Percentiles rank a stretch among this genome's conserved stretches.
These are phyloP conservation scores for Diaporthe citrichinensis DNA, from an alignment of 2,329 filamentous ascomycete species.

Conservation along the genomic window DNA sequence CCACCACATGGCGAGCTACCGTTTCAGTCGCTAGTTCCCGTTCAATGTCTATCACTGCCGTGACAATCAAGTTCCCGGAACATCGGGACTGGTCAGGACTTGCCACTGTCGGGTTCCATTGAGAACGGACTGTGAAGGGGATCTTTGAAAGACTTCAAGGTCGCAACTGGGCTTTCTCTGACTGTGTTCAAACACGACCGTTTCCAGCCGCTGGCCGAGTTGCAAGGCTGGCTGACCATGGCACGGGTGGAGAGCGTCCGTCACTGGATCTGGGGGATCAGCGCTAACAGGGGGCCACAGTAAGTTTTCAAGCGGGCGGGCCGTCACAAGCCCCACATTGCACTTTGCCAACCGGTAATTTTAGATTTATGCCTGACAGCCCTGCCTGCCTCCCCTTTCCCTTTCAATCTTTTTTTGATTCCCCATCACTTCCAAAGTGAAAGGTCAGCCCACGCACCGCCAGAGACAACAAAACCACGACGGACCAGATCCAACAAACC, in stretches of 20 bases:
- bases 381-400: slow-evolving; percentile 33
- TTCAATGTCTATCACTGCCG: background rate
- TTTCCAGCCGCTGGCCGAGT: slow-evolving; percentile 17
- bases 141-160: background rate
- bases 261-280: slow-evolving; percentile 31
- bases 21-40: slow-evolving; percentile 15
- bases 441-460: slow-evolving; percentile 37
- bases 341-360: slow-evolving; percentile 26
- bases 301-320: slow-evolving; percentile 33
- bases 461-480: slow-evolving; percentile 39
- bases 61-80: background rate
- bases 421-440: slow-evolving; percentile 38
- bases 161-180: background rate
- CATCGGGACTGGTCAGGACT: background rate
- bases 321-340: slow-evolving; percentile 21
- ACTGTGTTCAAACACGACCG: slow-evolving; percentile 2
- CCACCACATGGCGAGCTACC: background rate
- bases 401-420: slow-evolving; percentile 11
- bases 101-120: background rate
- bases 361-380: slow-evolving; percentile 26
- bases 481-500: slow-evolving; percentile 43
- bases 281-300: slow-evolving; percentile 16
- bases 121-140: background rate
- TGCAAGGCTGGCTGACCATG: background rate
- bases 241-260: slow-evolving; percentile 19